Base-by-base conservation (phyloP, 2,329 filamentous ascomycete genomes). In the Sarocladium kiliense region DNA sequence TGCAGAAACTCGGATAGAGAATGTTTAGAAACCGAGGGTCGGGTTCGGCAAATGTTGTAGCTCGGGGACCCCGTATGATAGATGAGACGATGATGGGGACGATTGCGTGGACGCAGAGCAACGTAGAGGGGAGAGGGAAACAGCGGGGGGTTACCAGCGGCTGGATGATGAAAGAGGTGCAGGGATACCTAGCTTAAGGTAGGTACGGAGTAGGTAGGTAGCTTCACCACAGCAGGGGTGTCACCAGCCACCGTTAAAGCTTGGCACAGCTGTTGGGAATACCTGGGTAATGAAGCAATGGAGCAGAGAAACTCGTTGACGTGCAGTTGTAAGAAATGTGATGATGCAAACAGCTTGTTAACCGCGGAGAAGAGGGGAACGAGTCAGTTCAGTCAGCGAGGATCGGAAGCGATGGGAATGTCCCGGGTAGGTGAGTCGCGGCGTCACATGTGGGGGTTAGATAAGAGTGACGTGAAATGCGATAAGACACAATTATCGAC, bases 121-220 rank as follows among this genome's bases (percentile, higher is more conserved):
- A 10, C 25, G 44, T 27, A 45, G 44, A 49, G 44, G 26, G 23
- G 12, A n/a, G 23, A n/a, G n/a, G 16, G 12, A 39, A 34, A 36
- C 18, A 18, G 47, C 26, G 18, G 27, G 26, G 47, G 26, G 27
- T 3, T 3, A 10, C 10, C 7, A 10, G 44, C 44, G 25, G 44
- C n/a, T 51, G 47, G 47, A 51, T 51, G 47, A 51, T 51, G 47
- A 51, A 51, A 51, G 47, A 51, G 30, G 16, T 19, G 30, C 47
- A 51, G 47, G 47, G 47, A 36, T 51, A 6, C 41, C 41, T 41
- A 12, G 44, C 6, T 27, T 6, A 16, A 39, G 9, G n/a, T n/a
- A n/a, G n/a, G n/a, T n/a, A n/a, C n/a, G n/a, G n/a, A n/a, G n/a
- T n/a, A n/a, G n/a, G n/a, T n/a, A n/a, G n/a, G n/a, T n/a, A n/a